Evolutionary conservation across 2,329 filamentous ascomycete genomes (phyloP).

Genomic region (Blastomyces parvus): DNA sequence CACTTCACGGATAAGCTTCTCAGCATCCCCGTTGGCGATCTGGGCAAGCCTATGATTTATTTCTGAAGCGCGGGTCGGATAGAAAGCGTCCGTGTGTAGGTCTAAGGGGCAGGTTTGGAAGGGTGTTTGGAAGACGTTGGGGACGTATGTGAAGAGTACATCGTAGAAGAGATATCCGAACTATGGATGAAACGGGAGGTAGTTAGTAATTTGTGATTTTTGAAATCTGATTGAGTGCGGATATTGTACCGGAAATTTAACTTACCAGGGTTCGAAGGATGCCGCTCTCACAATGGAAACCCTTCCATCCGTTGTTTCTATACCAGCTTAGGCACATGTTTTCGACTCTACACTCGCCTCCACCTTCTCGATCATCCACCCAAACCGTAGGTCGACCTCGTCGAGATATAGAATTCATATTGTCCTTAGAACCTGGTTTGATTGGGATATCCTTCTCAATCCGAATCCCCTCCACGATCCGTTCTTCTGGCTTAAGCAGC

Average conservation of each 20-base stretch:
- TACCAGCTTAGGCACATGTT: conserved; percentile 89
- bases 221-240: no score
- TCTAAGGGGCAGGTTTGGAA: conserved; percentile 93
- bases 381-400: conserved; percentile 59
- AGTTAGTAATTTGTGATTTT: not conserved
- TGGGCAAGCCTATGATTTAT: conserved; percentile 80
- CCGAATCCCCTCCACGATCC: conserved; percentile 66
- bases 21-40: conserved; percentile 73
- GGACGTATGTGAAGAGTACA: conserved; percentile 82
- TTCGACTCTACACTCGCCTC: conserved; percentile 76
- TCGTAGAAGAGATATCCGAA: conserved; percentile 90
- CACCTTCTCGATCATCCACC: conserved; percentile 64
- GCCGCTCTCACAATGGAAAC: conserved; percentile 85
- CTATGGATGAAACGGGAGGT: conserved; percentile 10
- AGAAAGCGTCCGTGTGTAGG: conserved; percentile 88
- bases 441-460: conserved; percentile 49
- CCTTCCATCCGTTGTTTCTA: conserved; percentile 76
- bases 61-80: conserved; percentile 71
- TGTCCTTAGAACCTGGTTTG: conserved; percentile 13
- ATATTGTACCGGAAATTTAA: not conserved
- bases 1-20: conserved; percentile 55
- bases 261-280: conserved; percentile 70
- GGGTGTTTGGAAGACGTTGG: conserved; percentile 92
- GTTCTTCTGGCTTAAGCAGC: conserved; percentile 64
- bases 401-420: conserved; percentile 17